Evolutionary conservation across 2,329 filamentous ascomycete genomes (phyloP).

Genomic region (Tolypocladium amazonense): DNA sequence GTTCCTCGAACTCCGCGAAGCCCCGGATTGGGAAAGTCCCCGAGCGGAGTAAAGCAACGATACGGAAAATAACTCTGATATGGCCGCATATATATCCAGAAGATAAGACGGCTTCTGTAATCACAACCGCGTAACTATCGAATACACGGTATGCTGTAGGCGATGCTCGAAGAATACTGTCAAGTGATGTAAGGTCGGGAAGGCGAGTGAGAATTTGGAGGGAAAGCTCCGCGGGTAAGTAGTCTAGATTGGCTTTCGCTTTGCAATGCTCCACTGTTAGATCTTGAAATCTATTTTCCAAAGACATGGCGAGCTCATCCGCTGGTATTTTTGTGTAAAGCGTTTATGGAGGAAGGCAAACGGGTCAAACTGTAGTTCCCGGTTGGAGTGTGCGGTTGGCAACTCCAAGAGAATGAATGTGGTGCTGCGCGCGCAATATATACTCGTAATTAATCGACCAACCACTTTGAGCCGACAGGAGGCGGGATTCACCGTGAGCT

Average conservation of each 20-base stretch:
- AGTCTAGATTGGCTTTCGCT: background rate
- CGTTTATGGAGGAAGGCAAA: too few species aligned
- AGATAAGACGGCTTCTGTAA: background rate
- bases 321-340: too few species aligned
- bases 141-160: background rate
- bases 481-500: too few species aligned
- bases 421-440: too few species aligned
- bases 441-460: too few species aligned
- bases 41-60: background rate
- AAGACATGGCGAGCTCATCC: background rate
- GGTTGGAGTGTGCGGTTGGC: too few species aligned
- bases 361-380: too few species aligned
- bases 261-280: background rate
- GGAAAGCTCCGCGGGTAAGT: background rate
- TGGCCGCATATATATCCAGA: background rate
- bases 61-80: background rate
- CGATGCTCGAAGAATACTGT: background rate
- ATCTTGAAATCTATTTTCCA: background rate
- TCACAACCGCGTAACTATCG: background rate
- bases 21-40: background rate
- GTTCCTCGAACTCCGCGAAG: background rate
- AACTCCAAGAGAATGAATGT: too few species aligned
- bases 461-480: too few species aligned
- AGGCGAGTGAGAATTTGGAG: background rate
- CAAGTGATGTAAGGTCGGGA: background rate